Evolutionary conservation across 2,329 filamentous ascomycete genomes (phyloP), one percentile per base, ranked within the genome.

Genomic region (Epichloe typhina): DNA sequence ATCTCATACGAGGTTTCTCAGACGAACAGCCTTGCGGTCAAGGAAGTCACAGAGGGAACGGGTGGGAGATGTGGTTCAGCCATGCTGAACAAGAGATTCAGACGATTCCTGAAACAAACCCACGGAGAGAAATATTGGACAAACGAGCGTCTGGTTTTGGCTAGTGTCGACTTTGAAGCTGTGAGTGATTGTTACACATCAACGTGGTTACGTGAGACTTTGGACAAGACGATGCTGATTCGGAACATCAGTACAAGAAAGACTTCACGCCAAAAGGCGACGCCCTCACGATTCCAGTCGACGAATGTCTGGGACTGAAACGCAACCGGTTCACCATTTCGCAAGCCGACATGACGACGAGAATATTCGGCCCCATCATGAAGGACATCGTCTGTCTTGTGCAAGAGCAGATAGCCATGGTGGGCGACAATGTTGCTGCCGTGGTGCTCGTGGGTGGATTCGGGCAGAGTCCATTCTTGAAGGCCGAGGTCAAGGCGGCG

Each of bases 271-370:
- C 54, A 44, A 64, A 62, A 21, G 63, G 63, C 48, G 50, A 72
- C 60, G 51, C 65, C 63, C 47, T 66, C 53, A 55, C 64, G 52
- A 54, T 74, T 63, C 59, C 60, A 46, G 57, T 67, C 41, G 60
- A 68, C 37, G 52, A 64, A 21, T 63, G 58, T 31, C 61, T 69
- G 35, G 64, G 65, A 3, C 47, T 68, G 17, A 59, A 55, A 35
- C 60, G 64, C 40, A 62, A 66, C 31, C 57, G 55, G 33, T 60
- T 55, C 50, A 65, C 61, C 2, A 61, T 68, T 56, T 50, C 66
- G n/a, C 61, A 78, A 64, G 49, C 84, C 80, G 62, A 41, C 77
- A 90, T 66, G 84, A 88, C 59, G 77, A 84, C 64, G 75, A 71
- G 58, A 77, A 65, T 69, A 12, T 67, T 68, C 50, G 64, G 65